phyloP scores from a whole-genome alignment of 1,284 basidiomycete genomes.

The Pseudozyma tsukubaensis region DNA sequence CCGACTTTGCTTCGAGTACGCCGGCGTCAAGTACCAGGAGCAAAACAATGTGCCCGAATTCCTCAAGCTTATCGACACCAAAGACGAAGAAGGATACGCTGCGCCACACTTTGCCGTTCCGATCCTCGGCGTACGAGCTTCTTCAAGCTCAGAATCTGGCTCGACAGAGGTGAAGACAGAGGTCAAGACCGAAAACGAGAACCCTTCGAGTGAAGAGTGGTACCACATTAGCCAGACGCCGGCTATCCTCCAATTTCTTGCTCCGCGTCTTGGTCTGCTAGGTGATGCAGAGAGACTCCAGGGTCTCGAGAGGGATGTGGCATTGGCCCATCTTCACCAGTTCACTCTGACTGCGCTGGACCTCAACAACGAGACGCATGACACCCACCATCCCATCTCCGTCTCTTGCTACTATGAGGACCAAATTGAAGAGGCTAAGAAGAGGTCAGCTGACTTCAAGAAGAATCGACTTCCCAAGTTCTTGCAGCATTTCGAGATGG shows the following conservation, averaged over 20 bases:
- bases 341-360: constrained; percentile 72
- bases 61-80: constrained; percentile 22
- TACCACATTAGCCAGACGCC: constrained; percentile 70
- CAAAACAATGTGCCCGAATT: constrained; percentile 38
- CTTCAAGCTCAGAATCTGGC: too few relatives aligned
- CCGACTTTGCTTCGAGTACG: constrained; percentile 72
- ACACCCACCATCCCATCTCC: constrained; percentile 52
- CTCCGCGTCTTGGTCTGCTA: constrained; percentile 68
- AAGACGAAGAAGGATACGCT: constrained; percentile 14
- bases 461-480: constrained; percentile 72
- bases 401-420: constrained; percentile 70
- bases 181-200: not conserved
- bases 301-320: constrained; percentile 36
- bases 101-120: constrained; percentile 68
- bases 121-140: constrained; percentile 51
- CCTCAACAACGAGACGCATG: constrained; percentile 71
- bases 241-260: constrained; percentile 71
- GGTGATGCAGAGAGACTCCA: constrained; percentile 39
- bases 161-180: too few relatives aligned
- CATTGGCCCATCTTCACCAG: constrained; percentile 69
- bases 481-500: constrained; percentile 70
- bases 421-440: constrained; percentile 70
- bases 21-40: constrained; percentile 70
- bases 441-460: constrained; percentile 70
- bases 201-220: not conserved